Conservation (phyloP, 495 filamentous ascomycete genomes). For the Xylaria bambusicola region DNA sequence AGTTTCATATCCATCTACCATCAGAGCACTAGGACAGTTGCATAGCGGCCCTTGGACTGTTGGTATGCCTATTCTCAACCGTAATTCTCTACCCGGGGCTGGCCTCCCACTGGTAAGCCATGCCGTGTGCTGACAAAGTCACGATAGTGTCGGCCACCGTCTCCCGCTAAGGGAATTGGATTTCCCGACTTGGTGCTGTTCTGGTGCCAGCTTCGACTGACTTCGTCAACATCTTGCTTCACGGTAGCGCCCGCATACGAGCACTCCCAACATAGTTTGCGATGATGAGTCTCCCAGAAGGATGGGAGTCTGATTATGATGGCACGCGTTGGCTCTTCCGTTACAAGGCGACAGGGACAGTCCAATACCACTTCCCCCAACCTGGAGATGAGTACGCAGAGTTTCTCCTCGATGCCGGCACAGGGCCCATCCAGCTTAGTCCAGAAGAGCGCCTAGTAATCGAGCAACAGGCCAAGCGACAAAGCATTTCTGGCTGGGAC, state of each 20-base stretch:
- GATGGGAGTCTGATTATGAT: conserved; percentile 54
- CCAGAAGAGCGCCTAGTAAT: conserved; percentile 40
- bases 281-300: conserved; percentile 45
- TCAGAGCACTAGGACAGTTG: not conserved
- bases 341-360: conserved; percentile 46
- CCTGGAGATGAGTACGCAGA: conserved; percentile 54
- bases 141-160: not conserved
- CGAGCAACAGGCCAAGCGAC: conserved; percentile 35
- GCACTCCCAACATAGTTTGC: not conserved
- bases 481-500: not conserved
- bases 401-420: conserved; percentile 36
- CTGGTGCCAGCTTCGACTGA: not conserved
- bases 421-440: conserved; percentile 35
- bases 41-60: not conserved
- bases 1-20: not conserved
- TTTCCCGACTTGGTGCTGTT: not conserved
- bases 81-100: not conserved
- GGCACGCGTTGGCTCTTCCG: conserved; percentile 51
- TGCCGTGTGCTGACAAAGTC: not conserved
- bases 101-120: not conserved
- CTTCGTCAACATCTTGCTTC: not conserved
- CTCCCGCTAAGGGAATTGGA: not conserved
- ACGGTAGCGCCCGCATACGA: not conserved
- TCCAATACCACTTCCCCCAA: conserved; percentile 52
- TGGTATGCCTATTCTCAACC: not conserved